phyloP scores from a whole-genome alignment of 2,329 filamentous ascomycete genomes.

The Arthrobotrys sphaeroides region DNA sequence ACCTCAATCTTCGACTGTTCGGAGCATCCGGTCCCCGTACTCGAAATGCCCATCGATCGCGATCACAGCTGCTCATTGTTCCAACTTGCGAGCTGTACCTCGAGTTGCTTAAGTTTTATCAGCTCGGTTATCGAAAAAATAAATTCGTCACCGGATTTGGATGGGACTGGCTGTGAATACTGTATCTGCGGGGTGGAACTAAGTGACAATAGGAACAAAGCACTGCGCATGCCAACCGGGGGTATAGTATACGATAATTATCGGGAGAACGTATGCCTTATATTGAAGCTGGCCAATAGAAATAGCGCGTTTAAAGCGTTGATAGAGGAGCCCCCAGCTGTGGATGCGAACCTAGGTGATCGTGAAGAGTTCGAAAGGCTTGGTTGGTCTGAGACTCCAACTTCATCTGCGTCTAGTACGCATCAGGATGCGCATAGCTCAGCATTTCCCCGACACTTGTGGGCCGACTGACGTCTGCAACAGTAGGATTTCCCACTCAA shows the following conservation, averaged over 20 bases:
- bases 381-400: too few species aligned
- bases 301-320: not conserved
- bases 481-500: too few species aligned
- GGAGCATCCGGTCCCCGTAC: not conserved
- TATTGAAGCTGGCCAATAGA: slow-evolving; percentile 5
- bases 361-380: too few species aligned
- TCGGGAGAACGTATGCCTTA: not conserved
- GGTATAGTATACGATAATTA: not conserved
- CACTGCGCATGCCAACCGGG: too few species aligned
- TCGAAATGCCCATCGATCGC: not conserved
- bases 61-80: not conserved
- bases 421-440: too few species aligned
- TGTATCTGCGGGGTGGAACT: not conserved
- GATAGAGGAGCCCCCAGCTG: too few species aligned
- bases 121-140: slow-evolving; percentile 13
- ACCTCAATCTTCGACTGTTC: slow-evolving; percentile 11
- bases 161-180: slow-evolving; percentile 25
- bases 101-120: not conserved
- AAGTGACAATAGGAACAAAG: too few species aligned
- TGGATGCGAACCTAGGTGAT: not conserved
- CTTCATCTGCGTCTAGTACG: too few species aligned
- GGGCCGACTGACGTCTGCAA: too few species aligned
- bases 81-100: not conserved
- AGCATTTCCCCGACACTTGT: too few species aligned
- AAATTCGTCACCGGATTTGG: not conserved